These are phyloP conservation scores for Meredithiella fracta DNA, from an alignment of 2,329 filamentous ascomycete species.

Conservation along the genomic window DNA sequence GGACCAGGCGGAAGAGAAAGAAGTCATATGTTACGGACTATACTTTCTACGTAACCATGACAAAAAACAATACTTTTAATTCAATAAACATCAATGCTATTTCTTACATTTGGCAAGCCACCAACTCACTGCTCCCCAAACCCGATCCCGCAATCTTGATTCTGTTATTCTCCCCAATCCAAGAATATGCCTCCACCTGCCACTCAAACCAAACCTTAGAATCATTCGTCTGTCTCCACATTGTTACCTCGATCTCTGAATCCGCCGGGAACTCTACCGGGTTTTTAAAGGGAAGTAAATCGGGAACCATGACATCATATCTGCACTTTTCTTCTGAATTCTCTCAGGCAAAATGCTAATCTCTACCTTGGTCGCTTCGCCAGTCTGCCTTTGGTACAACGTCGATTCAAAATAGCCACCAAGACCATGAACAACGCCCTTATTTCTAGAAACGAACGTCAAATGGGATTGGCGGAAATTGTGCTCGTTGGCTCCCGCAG, in stretches of 20 bases:
- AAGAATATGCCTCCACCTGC: slow-evolving; percentile 72
- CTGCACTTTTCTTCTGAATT: slow-evolving; percentile 82
- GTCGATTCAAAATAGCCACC: slow-evolving; percentile 94
- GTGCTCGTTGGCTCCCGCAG: slow-evolving; percentile 75
- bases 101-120: slow-evolving; percentile 52
- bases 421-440: slow-evolving; percentile 77
- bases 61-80: not conserved
- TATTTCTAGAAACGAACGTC: slow-evolving; percentile 59
- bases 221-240: slow-evolving; percentile 94
- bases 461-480: slow-evolving; percentile 68
- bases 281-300: slow-evolving; percentile 95
- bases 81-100: not conserved
- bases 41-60: too few species aligned
- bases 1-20: too few species aligned
- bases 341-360: slow-evolving; percentile 83
- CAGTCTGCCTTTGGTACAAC: slow-evolving; percentile 46
- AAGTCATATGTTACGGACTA: too few species aligned
- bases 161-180: slow-evolving; percentile 40
- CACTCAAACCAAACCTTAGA: slow-evolving; percentile 98
- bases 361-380: slow-evolving; percentile 46
- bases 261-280: slow-evolving; percentile 75
- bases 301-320: slow-evolving; percentile 99
- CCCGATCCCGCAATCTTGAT: slow-evolving; percentile 51
- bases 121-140: slow-evolving; percentile 50
- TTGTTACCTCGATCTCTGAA: slow-evolving; percentile 73